phyloP scores from a whole-genome alignment of 2,329 filamentous ascomycete species.

The Exserohilum turcica region DNA sequence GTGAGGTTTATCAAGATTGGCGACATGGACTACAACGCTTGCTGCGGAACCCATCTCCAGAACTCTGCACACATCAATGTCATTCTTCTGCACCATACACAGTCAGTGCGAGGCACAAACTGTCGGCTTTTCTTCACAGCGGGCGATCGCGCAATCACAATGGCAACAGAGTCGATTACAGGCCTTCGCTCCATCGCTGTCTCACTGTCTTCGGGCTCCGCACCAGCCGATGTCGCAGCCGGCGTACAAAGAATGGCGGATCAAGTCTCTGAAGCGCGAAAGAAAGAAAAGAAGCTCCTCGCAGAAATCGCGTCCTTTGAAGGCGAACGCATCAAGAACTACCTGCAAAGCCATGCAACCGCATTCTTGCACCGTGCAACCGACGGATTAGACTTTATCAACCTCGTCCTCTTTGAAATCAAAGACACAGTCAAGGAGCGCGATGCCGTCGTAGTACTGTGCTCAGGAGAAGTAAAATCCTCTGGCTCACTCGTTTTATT shows the following conservation, averaged over 20 bases:
- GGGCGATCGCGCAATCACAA: conserved; percentile 37
- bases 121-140: conserved; percentile 39
- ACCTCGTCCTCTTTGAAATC: conserved; percentile 33
- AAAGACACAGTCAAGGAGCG: conserved; percentile 31
- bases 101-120: conserved; percentile 38
- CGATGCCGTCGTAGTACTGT: conserved; percentile 31
- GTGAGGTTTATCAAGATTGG: conserved; percentile 43
- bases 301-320: conserved; percentile 37
- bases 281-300: conserved; percentile 37
- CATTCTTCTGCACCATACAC: conserved; percentile 40
- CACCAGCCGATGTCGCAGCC: conserved; percentile 30
- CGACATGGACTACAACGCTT: conserved; percentile 42
- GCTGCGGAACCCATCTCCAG: conserved; percentile 43
- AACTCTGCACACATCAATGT: conserved; percentile 39
- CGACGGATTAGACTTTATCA: conserved; percentile 41
- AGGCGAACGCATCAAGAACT: conserved; percentile 28
- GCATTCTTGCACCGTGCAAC: conserved; percentile 34
- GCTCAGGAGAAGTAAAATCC: conserved; percentile 35
- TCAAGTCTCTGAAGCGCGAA: conserved; percentile 28
- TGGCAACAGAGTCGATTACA: conserved; percentile 35
- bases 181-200: conserved; percentile 34
- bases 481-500: conserved; percentile 36
- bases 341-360: conserved; percentile 16
- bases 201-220: conserved; percentile 30
- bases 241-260: conserved; percentile 34